These are phyloP conservation scores for Fusarium citri DNA, from an alignment of 2,329 filamentous ascomycete species.

Conservation along the genomic window DNA sequence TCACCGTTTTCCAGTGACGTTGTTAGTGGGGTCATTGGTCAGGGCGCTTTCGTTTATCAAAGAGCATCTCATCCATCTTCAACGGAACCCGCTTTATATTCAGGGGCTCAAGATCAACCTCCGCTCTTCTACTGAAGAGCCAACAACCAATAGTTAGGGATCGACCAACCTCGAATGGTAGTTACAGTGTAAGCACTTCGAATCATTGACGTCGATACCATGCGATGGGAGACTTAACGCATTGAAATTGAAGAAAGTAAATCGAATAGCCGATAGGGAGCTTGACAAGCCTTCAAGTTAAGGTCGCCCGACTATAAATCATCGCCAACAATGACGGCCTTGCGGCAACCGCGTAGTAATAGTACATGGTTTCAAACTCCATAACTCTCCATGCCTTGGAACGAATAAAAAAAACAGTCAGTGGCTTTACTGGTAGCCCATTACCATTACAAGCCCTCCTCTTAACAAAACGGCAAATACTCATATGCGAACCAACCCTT, in stretches of 20 bases:
- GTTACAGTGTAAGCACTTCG: background rate
- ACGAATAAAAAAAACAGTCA: conserved; percentile 12
- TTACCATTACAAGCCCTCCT: conserved; percentile 14
- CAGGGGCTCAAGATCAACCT: background rate
- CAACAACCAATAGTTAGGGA: conserved; percentile 2
- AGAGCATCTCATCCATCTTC: conserved; percentile 2
- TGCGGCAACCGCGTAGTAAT: conserved; percentile 21
- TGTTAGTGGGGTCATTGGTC: conserved; percentile 35
- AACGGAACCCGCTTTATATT: conserved; percentile 16
- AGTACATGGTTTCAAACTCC: conserved; percentile 29
- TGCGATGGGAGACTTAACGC: background rate
- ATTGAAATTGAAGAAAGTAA: background rate
- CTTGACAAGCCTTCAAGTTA: background rate
- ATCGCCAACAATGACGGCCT: conserved; percentile 11
- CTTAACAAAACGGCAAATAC: background rate
- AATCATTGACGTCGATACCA: background rate
- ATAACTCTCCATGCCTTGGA: conserved; percentile 17
- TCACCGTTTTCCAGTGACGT: conserved; percentile 37
- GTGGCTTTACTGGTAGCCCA: background rate
- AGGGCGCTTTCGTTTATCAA: conserved; percentile 3
- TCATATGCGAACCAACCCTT: background rate
- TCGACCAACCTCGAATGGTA: background rate
- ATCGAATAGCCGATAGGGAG: background rate
- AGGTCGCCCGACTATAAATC: background rate
- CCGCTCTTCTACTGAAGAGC: background rate